Conservation (phyloP, 306 rosid species). For the Malus fusca region DNA sequence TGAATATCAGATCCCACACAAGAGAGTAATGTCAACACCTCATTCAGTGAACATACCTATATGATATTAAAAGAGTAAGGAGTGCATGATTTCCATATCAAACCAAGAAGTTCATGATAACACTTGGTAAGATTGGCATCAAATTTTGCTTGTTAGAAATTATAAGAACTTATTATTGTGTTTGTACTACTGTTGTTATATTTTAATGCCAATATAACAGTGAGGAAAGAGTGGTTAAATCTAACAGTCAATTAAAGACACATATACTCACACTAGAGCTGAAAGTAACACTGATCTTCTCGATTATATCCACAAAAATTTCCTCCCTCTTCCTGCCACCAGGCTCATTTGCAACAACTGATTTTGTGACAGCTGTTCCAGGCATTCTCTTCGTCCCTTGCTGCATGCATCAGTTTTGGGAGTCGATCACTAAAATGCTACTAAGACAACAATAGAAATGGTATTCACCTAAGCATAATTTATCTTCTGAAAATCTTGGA, state of each 20-base stretch:
- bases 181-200: background rate
- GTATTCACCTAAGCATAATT: background rate
- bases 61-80: background rate
- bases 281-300: slow-evolving; percentile 87
- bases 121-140: background rate
- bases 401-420: slow-evolving; percentile 40
- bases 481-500: background rate
- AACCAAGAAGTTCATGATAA: background rate
- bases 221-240: background rate
- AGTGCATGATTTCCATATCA: background rate
- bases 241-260: slow-evolving; percentile 12
- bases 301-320: slow-evolving; percentile 83
- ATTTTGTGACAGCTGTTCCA: slow-evolving; percentile 81
- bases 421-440: background rate
- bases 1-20: background rate
- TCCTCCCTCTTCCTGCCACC: slow-evolving; percentile 87
- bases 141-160: background rate
- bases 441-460: slow-evolving; percentile 6
- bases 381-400: slow-evolving; percentile 83
- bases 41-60: background rate
- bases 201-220: background rate
- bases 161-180: background rate
- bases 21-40: background rate
- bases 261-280: slow-evolving; percentile 70
- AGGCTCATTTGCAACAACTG: slow-evolving; percentile 76